phyloP scores from a whole-genome alignment of 73 alveolate species.

The Paramecium octaurelia region DNA sequence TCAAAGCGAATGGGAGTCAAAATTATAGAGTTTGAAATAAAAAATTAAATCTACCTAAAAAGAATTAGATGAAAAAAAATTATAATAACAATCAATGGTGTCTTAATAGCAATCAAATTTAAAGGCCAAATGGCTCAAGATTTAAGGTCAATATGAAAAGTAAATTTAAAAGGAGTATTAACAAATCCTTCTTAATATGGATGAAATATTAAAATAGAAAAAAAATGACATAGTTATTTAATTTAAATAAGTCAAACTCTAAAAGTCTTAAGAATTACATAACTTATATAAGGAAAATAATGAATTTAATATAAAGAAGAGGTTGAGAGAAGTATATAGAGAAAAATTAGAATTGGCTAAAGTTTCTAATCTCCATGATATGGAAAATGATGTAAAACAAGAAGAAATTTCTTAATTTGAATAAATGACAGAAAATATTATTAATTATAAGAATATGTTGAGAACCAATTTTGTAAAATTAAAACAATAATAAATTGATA shows the following conservation, averaged over 20 bases:
- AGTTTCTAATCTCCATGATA: neutral
- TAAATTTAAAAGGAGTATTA: neutral
- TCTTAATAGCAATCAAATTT: neutral
- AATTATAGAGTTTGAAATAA: neutral
- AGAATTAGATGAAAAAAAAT: neutral
- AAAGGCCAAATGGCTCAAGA: neutral
- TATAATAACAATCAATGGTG: neutral
- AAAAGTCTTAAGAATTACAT: neutral
- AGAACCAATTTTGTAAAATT: neutral
- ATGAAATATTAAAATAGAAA: neutral
- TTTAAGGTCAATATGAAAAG: neutral
- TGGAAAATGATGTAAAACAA: neutral
- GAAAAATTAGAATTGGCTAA: neutral
- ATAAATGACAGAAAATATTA: neutral
- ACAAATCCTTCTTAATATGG: neutral
- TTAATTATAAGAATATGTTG: neutral
- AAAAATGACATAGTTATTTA: neutral
- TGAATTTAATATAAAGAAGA: neutral
- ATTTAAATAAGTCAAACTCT: neutral
- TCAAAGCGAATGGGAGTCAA: neutral
- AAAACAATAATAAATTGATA: neutral
- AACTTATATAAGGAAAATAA: neutral
- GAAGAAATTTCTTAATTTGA: neutral
- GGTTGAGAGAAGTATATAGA: neutral
- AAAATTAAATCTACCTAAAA: neutral